Base-by-base conservation (phyloP, 805 yeast species). In the Helenozyma rhizophorensis region DNA sequence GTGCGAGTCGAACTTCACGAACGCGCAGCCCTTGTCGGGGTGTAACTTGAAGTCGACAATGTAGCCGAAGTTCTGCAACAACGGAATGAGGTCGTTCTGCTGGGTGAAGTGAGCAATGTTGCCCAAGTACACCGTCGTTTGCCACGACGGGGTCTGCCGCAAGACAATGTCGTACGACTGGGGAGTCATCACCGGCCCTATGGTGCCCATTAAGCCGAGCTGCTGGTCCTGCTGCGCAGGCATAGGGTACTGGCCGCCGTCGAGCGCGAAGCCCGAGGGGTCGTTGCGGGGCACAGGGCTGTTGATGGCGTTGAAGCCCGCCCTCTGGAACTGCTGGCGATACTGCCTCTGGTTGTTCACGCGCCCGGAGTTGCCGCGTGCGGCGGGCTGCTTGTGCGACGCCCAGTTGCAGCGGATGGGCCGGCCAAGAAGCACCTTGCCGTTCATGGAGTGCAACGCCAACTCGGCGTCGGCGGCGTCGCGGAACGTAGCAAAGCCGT, bases 361-460 rank as follows among this genome's bases (percentile, higher is more conserved):
- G 10, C 16, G 19, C 10, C 18, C 21, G 12, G 23, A 15, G 12
- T 24, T 30, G 19, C 24, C 19, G 5, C 19, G 5, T 5, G 24
- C 32, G 5, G 37, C 16, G 8, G 42, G 31, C 45, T 74, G 78
- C 52, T 78, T 79, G 51, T 81, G 88, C 26, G 83, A 74, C 25
- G 96, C 96, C 94, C 95, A 86, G 58, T 86, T 87, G 51, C 87
- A 76, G 54, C 95, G 74, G 41, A 88, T 76, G 23, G 83, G 74
- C 51, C 95, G 70, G 36, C 89, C 89, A 30, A 80, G 77, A 33
- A 87, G 60, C 54, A 71, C 65, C 39, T 70, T 72, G 30, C 95
- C 94, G 55, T 82, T 82, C 86, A 81, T 84, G 18, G 79, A 60
- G 36, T 70, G 71, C 43, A 85, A 63, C 18, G 94, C 94, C 32